Percentiles rank a stretch among this genome's conserved stretches.
These are phyloP conservation scores for Ambrosia trifida DNA, from an alignment of 129 eudicot species.

Conservation along the genomic window DNA sequence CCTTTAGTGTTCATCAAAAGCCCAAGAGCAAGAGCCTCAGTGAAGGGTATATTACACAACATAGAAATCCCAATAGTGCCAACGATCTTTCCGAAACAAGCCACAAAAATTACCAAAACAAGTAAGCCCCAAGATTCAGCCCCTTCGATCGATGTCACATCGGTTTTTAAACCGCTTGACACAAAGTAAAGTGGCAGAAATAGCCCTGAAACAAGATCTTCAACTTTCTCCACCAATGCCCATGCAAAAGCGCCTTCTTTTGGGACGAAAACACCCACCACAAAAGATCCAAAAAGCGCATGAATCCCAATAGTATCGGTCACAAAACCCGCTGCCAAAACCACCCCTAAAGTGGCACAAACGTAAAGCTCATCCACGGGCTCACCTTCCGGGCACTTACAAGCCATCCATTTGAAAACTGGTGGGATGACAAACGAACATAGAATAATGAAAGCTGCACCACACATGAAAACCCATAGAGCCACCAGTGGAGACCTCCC, in stretches of 20 bases:
- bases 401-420: constrained; percentile 61
- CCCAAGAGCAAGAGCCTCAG: constrained; percentile 65
- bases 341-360: constrained; percentile 61
- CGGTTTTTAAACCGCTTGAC: constrained; percentile 77
- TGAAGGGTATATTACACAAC: constrained; percentile 47
- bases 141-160: constrained; percentile 76
- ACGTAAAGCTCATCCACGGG: constrained; percentile 71
- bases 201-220: constrained; percentile 74
- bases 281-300: constrained; percentile 83
- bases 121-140: constrained; percentile 81
- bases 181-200: constrained; percentile 77
- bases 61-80: constrained; percentile 62
- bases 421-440: constrained; percentile 57
- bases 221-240: constrained; percentile 78
- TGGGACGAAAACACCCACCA: constrained; percentile 69
- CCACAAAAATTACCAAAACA: constrained; percentile 57
- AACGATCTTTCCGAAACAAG: constrained; percentile 66
- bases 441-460: constrained; percentile 45
- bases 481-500: constrained; percentile 59
- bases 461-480: constrained; percentile 66
- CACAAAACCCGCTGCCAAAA: constrained; percentile 69
- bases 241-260: constrained; percentile 78
- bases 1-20: constrained; percentile 81
- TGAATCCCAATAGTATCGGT: constrained; percentile 80
- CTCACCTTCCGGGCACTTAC: constrained; percentile 68